phyloP scores from a whole-genome alignment of 2,329 filamentous ascomycete species.

The Beauveria caledonica region DNA sequence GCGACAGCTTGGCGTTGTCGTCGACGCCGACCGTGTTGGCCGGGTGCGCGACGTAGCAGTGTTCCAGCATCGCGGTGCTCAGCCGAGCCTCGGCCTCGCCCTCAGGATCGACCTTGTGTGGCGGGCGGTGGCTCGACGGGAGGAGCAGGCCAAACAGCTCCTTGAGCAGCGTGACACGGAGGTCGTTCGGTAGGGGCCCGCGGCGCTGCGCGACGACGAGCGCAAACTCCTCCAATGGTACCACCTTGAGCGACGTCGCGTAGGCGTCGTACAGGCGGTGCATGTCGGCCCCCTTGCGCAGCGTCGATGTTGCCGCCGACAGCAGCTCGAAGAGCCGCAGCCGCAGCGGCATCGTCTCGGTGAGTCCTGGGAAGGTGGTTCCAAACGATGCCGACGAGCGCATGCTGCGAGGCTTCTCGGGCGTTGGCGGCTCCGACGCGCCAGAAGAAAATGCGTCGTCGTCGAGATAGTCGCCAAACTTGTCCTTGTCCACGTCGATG shows the following conservation, averaged over 20 bases:
- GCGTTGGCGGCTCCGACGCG: constrained; percentile 37
- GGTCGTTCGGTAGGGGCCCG: constrained; percentile 27
- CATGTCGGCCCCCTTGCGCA: constrained; percentile 34
- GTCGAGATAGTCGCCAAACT: constrained; percentile 54
- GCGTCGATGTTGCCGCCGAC: constrained; percentile 37
- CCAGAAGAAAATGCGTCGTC: constrained; percentile 44
- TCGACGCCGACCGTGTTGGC: constrained; percentile 52
- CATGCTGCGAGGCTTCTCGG: constrained; percentile 27
- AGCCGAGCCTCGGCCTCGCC: constrained; percentile 31
- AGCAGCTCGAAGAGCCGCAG: constrained; percentile 54
- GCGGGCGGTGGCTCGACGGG: constrained; percentile 31
- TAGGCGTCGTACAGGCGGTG: constrained; percentile 52
- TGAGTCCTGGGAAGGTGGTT: constrained; percentile 21
- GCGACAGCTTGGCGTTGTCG: constrained; percentile 66
- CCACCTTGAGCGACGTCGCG: constrained; percentile 46
- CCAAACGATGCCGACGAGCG: constrained; percentile 18
- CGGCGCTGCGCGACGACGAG: constrained; percentile 37
- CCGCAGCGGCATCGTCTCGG: constrained; percentile 52
- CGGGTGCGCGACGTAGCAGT: constrained; percentile 57
- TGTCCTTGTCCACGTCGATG: constrained; percentile 51
- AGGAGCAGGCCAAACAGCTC: constrained; percentile 39
- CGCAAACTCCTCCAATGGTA: constrained; percentile 50
- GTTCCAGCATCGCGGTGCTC: constrained; percentile 38
- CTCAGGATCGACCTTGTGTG: constrained; percentile 29
- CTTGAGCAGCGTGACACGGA: constrained; percentile 37